phyloP scores from a whole-genome alignment of 495 filamentous ascomycete species.

The Amniculicola lignicola region DNA sequence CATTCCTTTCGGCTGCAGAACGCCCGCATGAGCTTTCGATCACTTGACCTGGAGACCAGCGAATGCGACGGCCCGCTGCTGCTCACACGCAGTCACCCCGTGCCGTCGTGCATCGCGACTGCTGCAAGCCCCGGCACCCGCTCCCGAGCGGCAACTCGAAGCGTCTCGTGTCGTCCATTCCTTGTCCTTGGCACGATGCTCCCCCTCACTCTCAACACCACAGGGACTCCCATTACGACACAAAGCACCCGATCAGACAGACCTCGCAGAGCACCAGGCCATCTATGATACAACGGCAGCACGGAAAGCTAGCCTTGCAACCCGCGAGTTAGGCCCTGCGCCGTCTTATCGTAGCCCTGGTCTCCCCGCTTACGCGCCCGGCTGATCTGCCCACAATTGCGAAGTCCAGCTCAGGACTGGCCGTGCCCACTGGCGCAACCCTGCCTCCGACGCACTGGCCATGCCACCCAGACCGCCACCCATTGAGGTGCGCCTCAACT shows the following conservation, averaged over 20 bases:
- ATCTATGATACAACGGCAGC: not conserved
- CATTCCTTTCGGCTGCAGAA: constrained; percentile 32
- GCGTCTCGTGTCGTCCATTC: constrained; percentile 21
- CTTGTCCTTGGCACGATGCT: constrained; percentile 4
- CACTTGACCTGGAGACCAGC: constrained; percentile 58
- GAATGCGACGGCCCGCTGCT: constrained; percentile 30
- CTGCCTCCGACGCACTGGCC: constrained; percentile 8
- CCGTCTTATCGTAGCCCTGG: constrained; percentile 30
- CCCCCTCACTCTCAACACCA: constrained; percentile 6
- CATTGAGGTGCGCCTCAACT: constrained; percentile 22
- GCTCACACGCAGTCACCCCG: constrained; percentile 33
- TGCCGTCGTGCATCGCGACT: constrained; percentile 43
- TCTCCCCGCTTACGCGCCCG: constrained; percentile 33
- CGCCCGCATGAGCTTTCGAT: constrained; percentile 61
- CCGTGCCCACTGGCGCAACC: constrained; percentile 20
- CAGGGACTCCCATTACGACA: not conserved
- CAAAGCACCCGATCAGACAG: not conserved
- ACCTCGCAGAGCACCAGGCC: not conserved
- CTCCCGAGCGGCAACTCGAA: constrained; percentile 31
- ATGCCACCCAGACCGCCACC: constrained; percentile 20
- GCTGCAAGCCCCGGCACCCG: constrained; percentile 31
- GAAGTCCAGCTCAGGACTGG: constrained; percentile 34
- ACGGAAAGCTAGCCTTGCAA: constrained; percentile 12
- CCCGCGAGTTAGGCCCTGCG: constrained; percentile 9
- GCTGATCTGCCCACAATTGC: constrained; percentile 31